These are phyloP conservation scores for Volvariella volvacea DNA, from an alignment of 1,284 basidiomycete species.

Conservation along the genomic window DNA sequence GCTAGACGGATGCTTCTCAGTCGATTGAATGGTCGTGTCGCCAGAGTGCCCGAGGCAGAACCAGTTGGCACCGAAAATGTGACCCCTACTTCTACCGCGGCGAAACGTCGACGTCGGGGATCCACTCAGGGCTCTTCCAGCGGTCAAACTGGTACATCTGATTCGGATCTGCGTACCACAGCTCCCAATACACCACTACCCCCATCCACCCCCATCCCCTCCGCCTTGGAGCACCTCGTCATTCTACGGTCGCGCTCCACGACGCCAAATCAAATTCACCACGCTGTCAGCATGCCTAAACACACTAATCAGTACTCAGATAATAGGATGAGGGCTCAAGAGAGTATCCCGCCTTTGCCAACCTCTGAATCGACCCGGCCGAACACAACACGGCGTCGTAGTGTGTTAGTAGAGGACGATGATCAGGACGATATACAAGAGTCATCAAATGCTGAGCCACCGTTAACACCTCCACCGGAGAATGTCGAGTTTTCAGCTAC, in stretches of 20 bases:
- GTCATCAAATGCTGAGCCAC: slow-evolving; percentile 19
- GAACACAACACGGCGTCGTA: slow-evolving; percentile 47
- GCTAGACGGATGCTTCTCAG: slow-evolving; percentile 61
- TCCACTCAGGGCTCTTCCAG: slow-evolving; percentile 50
- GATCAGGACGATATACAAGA: slow-evolving; percentile 40
- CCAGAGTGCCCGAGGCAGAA: slow-evolving; percentile 56
- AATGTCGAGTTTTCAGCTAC: slow-evolving; percentile 20
- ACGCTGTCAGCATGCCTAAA: slow-evolving; percentile 22
- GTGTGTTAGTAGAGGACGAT: slow-evolving; percentile 67
- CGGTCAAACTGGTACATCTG: slow-evolving; percentile 47
- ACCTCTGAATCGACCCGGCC: slow-evolving; percentile 6
- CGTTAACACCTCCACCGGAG: slow-evolving; percentile 5
- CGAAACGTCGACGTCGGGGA: slow-evolving; percentile 51
- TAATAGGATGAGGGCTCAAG: slow-evolving; percentile 14
- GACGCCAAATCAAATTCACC: slow-evolving; percentile 33
- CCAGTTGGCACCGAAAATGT: slow-evolving; percentile 62
- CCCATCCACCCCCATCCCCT: slow-evolving; percentile 42
- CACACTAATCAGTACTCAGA: slow-evolving; percentile 17
- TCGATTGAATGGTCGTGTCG: slow-evolving; percentile 54
- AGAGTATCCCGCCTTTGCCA: too few species aligned
- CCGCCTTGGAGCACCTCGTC: slow-evolving; percentile 25
- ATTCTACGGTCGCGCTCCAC: slow-evolving; percentile 31
- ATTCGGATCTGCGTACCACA: slow-evolving; percentile 55
- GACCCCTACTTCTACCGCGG: slow-evolving; percentile 35
- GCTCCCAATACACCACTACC: slow-evolving; percentile 56